phyloP scores from a whole-genome alignment of 345 rosid genomes.

The Crucihimalaya himalaica region DNA sequence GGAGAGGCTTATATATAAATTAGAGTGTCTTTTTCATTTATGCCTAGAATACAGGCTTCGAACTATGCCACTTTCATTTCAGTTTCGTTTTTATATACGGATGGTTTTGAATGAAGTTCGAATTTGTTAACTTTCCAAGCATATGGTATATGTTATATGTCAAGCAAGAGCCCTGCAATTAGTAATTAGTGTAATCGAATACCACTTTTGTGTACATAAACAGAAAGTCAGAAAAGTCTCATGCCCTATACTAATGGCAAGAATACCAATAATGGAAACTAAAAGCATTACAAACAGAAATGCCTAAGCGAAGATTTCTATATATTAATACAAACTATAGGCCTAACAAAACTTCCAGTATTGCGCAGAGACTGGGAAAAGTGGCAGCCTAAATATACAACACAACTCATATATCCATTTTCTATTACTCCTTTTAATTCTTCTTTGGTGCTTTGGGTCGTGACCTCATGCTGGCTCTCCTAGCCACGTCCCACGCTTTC shows the following conservation, averaged over 20 bases:
- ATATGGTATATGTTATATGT: not conserved
- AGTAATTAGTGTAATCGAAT: not conserved
- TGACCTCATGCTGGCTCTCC: constrained; percentile 83
- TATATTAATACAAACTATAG: constrained; percentile 4
- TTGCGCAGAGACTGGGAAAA: not conserved
- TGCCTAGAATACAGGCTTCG: not conserved
- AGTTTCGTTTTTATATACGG: not conserved
- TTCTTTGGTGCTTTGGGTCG: constrained; percentile 51
- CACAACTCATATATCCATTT: not conserved
- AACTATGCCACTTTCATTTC: constrained; percentile 1
- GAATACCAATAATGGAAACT: not conserved
- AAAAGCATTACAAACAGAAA: not conserved
- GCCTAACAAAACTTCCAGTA: constrained; percentile 36
- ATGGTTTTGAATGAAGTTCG: not conserved
- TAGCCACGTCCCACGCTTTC: constrained; percentile 96
- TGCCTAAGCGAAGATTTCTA: not conserved
- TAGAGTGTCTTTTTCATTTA: not conserved
- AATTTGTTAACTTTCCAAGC: not conserved
- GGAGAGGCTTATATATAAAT: constrained; percentile 26
- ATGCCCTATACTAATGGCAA: not conserved
- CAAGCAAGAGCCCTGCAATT: not conserved
- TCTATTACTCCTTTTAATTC: constrained; percentile 26
- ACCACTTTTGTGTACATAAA: not conserved
- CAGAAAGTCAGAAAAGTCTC: not conserved
- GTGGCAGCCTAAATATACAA: constrained; percentile 26